Evolutionary conservation across 1,139 yeast species (phyloP), one percentile per base, ranked within the genome.

Genomic region (Nakaseomyces bracarensis): DNA sequence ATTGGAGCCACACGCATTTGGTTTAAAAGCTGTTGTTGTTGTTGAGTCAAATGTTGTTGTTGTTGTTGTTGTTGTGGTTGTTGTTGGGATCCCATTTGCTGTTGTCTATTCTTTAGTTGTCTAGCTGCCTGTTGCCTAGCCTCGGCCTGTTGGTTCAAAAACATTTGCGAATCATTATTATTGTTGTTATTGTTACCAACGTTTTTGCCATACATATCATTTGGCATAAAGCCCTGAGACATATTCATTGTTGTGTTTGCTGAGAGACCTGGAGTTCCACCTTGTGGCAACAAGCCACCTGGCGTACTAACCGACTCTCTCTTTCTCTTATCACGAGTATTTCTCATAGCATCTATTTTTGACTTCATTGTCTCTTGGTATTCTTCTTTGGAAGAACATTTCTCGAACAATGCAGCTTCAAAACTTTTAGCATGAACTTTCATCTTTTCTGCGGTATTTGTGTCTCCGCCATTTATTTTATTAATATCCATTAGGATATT

Each of bases 1-100:
- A 87, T 84, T 3, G 84, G 84, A 2, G 75, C 66, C 37, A 75
- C 76, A 48, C 72, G 74, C 55, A 75, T 63, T 43, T 71, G 71
- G 40, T 57, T 60, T 28, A 59, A 51, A 18, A 56, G 43, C 42
- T 58, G 62, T 44, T 62, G 64, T 40, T 61, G 63, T n/a, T 22
- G 29, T 16, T 63, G 60, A 21, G 62, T 55, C 36, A 58, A 51
- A 30, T 58, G 64, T 6, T 57, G 59, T 39, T 59, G 39, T 37
- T 51, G 49, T 39, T 50, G 55, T 36, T 44, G 48, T 21, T 49
- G 53, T 30, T 54, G 50, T 39, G 46, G 50, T 39, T 51, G 53
- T 10, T 7, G 19, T 15, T 28, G 31, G 6, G 34, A 30, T 4
- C 34, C 34, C 34, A 30, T 30, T 11, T 30, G 34, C 13, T 30